Evolutionary conservation across 1,284 basidiomycete species (phyloP).

Genomic region (Apiotrichum porosum): DNA sequence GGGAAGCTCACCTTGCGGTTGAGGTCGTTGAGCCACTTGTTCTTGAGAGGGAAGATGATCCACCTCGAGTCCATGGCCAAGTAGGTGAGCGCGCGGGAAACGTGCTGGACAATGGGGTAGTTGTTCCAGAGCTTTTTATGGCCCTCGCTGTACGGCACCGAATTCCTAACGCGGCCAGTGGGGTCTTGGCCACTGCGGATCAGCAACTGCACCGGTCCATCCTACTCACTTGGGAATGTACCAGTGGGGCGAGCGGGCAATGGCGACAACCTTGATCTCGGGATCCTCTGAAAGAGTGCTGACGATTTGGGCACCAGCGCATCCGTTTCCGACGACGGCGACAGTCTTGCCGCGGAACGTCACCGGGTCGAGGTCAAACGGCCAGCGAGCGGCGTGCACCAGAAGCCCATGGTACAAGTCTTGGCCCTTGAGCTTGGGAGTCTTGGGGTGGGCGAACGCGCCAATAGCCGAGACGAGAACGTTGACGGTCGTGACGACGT

Average conservation of each 20-base stretch:
- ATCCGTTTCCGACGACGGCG: conserved; percentile 5
- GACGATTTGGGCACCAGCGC: conserved; percentile 25
- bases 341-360: background rate
- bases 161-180: background rate
- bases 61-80: background rate
- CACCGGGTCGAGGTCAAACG: background rate
- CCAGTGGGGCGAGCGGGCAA: conserved; percentile 25
- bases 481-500: conserved; percentile 1
- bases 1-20: too few relatives aligned
- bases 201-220: too few relatives aligned
- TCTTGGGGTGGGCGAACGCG: conserved; percentile 22
- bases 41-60: background rate
- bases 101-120: background rate
- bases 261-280: conserved; percentile 20
- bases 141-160: background rate
- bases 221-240: conserved; percentile 14
- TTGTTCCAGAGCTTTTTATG: background rate
- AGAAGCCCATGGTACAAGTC: conserved; percentile 21
- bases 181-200: too few relatives aligned
- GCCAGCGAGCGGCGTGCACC: conserved; percentile 15
- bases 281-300: conserved; percentile 19
- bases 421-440: conserved; percentile 17
- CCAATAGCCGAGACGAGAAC: conserved; percentile 27
- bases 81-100: background rate
- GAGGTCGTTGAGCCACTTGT: background rate